These are phyloP conservation scores for Neurospora sp. DNA, from an alignment of 2,329 filamentous ascomycete genomes.

Conservation along the genomic window DNA sequence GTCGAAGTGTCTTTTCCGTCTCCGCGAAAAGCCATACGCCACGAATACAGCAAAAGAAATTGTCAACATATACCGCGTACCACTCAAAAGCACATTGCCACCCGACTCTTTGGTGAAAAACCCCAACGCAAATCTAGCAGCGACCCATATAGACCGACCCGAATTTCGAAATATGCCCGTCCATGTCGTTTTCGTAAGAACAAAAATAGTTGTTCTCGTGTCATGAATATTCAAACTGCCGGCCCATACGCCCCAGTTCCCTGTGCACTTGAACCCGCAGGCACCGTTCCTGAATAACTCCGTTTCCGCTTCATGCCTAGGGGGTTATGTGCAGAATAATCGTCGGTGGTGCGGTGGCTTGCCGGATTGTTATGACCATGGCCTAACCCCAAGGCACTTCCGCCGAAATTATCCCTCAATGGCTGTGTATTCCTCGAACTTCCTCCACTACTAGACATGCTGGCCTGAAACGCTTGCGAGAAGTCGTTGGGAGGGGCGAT, in stretches of 20 bases:
- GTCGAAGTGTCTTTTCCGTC: not conserved
- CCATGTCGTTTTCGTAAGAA: not conserved
- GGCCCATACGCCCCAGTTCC: not conserved
- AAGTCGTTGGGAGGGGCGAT: constrained; percentile 44
- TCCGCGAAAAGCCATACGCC: not conserved
- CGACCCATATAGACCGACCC: not conserved
- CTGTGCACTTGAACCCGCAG: not conserved
- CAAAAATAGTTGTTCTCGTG: not conserved
- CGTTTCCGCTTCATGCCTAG: constrained; percentile 28
- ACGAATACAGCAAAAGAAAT: not conserved
- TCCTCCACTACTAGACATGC: constrained; percentile 24
- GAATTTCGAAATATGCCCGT: not conserved
- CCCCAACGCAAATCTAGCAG: not conserved
- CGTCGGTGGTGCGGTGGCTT: constrained; percentile 17
- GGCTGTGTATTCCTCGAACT: constrained; percentile 27
- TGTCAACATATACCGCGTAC: not conserved
- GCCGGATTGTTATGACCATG: constrained; percentile 14
- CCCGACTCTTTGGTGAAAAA: not conserved
- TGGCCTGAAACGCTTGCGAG: constrained; percentile 35
- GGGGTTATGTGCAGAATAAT: constrained; percentile 18
- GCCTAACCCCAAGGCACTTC: constrained; percentile 19
- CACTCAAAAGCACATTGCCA: not conserved
- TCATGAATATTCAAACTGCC: not conserved
- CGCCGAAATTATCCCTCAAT: constrained; percentile 34
- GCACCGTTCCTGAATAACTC: constrained; percentile 23